Evolutionary conservation across 1,284 basidiomycete genomes (phyloP).

Genomic region (Irpex sp.): DNA sequence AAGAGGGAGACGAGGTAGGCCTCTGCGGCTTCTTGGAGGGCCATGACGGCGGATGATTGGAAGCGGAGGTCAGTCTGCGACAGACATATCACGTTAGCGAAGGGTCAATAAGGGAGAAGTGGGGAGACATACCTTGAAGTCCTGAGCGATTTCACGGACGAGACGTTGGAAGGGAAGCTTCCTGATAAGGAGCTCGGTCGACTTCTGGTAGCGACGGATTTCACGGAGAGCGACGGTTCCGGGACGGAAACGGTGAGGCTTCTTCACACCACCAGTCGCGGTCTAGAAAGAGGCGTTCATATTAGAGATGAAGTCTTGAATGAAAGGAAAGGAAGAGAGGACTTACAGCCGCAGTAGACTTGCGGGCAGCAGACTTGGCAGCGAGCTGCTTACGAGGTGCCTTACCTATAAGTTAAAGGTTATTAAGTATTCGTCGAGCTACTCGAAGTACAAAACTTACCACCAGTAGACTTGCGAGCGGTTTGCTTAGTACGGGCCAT

Average conservation of each 20-base stretch:
- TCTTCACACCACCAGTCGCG: slow-evolving; percentile 92
- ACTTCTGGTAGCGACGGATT: slow-evolving; percentile 97
- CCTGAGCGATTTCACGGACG: slow-evolving; percentile 90
- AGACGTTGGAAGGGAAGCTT: slow-evolving; percentile 94
- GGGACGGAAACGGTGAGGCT: slow-evolving; percentile 95
- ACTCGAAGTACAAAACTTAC: slow-evolving; percentile 22
- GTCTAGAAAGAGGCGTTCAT: slow-evolving; percentile 21
- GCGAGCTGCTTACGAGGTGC: slow-evolving; percentile 70
- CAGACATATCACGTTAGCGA: no score
- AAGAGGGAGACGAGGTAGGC: slow-evolving; percentile 92
- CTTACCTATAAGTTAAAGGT: slow-evolving; percentile 34
- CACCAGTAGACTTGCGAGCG: slow-evolving; percentile 82
- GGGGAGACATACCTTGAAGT: slow-evolving; percentile 76
- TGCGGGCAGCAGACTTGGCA: slow-evolving; percentile 8
- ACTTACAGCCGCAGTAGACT: slow-evolving; percentile 6
- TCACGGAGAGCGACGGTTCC: slow-evolving; percentile 98
- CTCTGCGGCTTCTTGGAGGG: slow-evolving; percentile 88
- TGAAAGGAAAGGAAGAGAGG: background rate
- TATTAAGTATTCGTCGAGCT: background rate
- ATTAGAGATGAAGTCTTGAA: background rate
- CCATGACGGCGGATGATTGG: slow-evolving; percentile 91
- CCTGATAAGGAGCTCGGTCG: slow-evolving; percentile 89
- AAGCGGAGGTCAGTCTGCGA: slow-evolving; percentile 89
- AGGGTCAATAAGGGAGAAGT: slow-evolving; percentile 10
- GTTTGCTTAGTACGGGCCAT: slow-evolving; percentile 72